Base-by-base conservation (phyloP, 202 grass and related monocot genomes). In the Zoysia matrella region DNA sequence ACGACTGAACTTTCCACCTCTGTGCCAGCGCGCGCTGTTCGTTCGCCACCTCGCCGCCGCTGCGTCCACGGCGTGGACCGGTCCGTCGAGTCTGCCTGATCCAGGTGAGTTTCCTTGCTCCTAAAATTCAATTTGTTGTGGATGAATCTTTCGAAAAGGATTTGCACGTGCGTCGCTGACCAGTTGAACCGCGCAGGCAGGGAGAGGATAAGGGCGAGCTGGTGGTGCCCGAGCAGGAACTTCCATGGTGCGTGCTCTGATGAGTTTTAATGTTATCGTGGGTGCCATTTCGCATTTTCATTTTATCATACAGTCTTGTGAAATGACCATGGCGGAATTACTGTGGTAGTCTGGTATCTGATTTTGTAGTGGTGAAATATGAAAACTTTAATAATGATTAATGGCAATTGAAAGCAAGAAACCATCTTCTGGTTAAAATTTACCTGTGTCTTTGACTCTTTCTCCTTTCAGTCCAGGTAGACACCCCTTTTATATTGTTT, bases 141-240 rank as follows among this genome's bases (percentile, higher is more conserved):
- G 65, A 39, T 73, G 60, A 1, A 78, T 82, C 60, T 15, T 76
- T 11, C 15, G 51, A 69, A 15, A 16, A 69, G 72, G 72, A 47
- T 73, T 60, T 60, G 64, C 9, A 49, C 18, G 18, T 77, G 65
- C 52, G 47, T 86, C 52, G 71, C 82, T 90, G 65, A 86, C 63
- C 56, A 7, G 50, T 30, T 67, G 52, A 57, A 83, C 70, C 50
- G 41, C 4, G 50, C 70, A 90, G 88, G 70, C 63, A 86, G 84
- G 80, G 88, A 86, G 74, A 81, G 79, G 84, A 72, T 48, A 64
- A 71, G 12, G 64, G 2, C 84, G 69, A 83, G 80, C 58, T 83
- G 83, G 87, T 82, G 87, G 87, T 82, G 75, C 69, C 87, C 84
- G 18, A 91, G 75, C 87, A 94, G 92, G 75, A 81, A 60, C 41